Evolutionary conservation across 2,329 filamentous ascomycete genomes (phyloP), one percentile per base, ranked within the genome.

Genomic region (Aurifilum marmelostoma): DNA sequence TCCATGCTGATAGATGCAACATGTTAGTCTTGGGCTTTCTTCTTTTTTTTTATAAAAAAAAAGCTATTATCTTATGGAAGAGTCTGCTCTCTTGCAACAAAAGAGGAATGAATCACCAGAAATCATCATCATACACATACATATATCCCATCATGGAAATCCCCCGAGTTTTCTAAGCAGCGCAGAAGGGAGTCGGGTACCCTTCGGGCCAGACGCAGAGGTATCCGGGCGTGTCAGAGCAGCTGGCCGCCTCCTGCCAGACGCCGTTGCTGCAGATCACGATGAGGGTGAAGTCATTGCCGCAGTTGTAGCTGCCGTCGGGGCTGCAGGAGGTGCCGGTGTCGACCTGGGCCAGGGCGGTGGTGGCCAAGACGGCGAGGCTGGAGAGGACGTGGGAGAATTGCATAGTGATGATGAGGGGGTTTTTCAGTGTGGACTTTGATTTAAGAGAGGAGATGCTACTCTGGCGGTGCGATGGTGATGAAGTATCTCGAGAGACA

Each of bases 341-440:
- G 27, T 56, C 52, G 52, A 56, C 52, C 52, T 56, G 52, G 6
- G 52, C 52, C 27, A 56, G 52, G 27, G 52, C 52, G 27, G 52
- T 29, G 52, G 52, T 56, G 24, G 52, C 24, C 52, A 56, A 7
- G 12, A 56, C 24, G 27, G 52, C 52, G 14, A 56, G 24, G 27
- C 52, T 18, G 24, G 52, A 56, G 24, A 56, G 52, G 24, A 56
- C 24, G 24, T 24, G 52, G 27, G 32, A 14, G 52, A 29, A 29
- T 3, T 56, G 52, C 24, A 56, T 56, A 27, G 6, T 32, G 24
- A 56, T 2, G 7, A 27, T 32, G n/a, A 27, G n/a, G 21, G 50
- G n/a, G 24, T 24, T 16, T 29, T 16, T 8, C 27, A 8, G 5
- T 56, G 52, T 56, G 9, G 18, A 29, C 4, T 16, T 54, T 56